Conservation (phyloP, 257 asterid species). For the Salvia splendens region DNA sequence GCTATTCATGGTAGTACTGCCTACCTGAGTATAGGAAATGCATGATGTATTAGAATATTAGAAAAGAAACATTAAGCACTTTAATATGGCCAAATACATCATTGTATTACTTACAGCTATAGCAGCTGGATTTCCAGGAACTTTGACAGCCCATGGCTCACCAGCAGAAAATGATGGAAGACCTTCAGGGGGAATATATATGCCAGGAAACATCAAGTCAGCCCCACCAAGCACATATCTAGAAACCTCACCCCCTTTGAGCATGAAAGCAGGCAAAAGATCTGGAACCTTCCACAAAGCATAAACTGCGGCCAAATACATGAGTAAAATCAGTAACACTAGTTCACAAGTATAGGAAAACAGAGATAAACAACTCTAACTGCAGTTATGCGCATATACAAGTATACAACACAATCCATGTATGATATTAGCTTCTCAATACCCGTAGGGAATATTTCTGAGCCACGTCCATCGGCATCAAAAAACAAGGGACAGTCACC, state of each 20-base stretch:
- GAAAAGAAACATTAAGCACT: constrained; percentile 18
- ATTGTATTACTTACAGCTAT: constrained; percentile 70
- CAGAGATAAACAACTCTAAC: neutral
- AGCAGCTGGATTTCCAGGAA: constrained; percentile 94
- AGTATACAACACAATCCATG: constrained; percentile 1
- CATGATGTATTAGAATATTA: neutral
- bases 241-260: constrained; percentile 94
- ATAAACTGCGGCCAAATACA: constrained; percentile 57
- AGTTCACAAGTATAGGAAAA: constrained; percentile 9
- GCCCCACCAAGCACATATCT: constrained; percentile 91
- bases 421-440: constrained; percentile 30
- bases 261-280: constrained; percentile 81
- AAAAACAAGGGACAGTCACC: constrained; percentile 84
- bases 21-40: constrained; percentile 59
- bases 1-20: constrained; percentile 80
- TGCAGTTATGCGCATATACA: constrained; percentile 12
- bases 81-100: constrained; percentile 24
- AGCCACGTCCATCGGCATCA: constrained; percentile 90
- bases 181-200: constrained; percentile 70
- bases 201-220: constrained; percentile 97
- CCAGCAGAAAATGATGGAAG: constrained; percentile 79
- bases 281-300: constrained; percentile 94
- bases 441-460: constrained; percentile 89
- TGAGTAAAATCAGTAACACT: constrained; percentile 20
- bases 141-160: constrained; percentile 86